These are phyloP conservation scores for Rasamsonia emersonii DNA, from an alignment of 2,329 filamentous ascomycete species.

Conservation along the genomic window DNA sequence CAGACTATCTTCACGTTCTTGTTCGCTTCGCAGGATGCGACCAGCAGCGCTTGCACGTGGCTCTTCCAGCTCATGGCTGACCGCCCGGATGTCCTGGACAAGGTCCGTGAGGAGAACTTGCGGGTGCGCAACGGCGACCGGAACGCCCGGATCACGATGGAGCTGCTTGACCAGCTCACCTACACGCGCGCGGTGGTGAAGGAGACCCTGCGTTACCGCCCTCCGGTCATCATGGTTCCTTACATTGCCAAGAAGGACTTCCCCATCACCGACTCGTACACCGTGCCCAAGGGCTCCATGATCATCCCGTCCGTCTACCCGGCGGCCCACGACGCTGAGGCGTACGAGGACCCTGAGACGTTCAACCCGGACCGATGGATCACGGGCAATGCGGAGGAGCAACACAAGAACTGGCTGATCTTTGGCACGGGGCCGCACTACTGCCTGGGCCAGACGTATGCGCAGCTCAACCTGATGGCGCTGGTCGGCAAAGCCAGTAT, in stretches of 20 bases:
- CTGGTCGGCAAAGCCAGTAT: conserved; percentile 87
- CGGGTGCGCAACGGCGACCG: conserved; percentile 65
- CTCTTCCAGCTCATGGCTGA: conserved; percentile 91
- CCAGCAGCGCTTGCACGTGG: conserved; percentile 88
- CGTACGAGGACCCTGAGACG: conserved; percentile 79
- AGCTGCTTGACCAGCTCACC: conserved; percentile 76
- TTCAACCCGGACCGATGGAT: conserved; percentile 93
- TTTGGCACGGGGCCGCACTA: conserved; percentile 96
- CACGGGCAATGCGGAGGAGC: conserved; percentile 76
- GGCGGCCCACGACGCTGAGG: conserved; percentile 82
- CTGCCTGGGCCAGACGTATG: conserved; percentile 90
- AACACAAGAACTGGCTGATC: conserved; percentile 93
- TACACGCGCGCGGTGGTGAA: conserved; percentile 90
- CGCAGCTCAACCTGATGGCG: conserved; percentile 76
- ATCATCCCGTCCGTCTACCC: conserved; percentile 86
- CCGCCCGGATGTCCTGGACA: conserved; percentile 83
- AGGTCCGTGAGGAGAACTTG: conserved; percentile 85
- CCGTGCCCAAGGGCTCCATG: conserved; percentile 93
- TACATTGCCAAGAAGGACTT: conserved; percentile 93
- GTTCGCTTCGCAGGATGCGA: conserved; percentile 95
- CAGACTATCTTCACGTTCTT: conserved; percentile 94
- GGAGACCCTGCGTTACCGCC: conserved; percentile 85
- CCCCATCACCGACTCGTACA: conserved; percentile 79
- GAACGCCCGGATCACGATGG: conserved; percentile 63
- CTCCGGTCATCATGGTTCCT: conserved; percentile 94